Conservation (phyloP, 1,284 basidiomycete genomes). For the Xanthoconium separans region DNA sequence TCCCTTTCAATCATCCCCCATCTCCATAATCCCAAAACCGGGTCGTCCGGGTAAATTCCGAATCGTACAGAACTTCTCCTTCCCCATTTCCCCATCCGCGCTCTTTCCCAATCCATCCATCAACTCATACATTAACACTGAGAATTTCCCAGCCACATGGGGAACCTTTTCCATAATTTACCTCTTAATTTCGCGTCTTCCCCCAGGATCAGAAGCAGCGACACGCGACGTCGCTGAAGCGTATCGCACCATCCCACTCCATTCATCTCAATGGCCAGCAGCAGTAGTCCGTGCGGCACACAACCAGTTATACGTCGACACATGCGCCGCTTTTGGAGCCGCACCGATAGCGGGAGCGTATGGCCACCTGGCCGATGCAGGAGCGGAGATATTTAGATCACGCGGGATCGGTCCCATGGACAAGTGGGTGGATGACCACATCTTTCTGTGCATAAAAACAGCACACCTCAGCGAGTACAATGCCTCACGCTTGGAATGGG, state of each 20-base stretch:
- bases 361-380: slow-evolving; percentile 34
- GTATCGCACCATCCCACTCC: background rate
- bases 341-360: slow-evolving; percentile 32
- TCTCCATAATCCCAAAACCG: background rate
- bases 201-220: background rate
- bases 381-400: background rate
- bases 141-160: background rate
- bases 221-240: background rate
- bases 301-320: background rate
- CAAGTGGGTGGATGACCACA: background rate
- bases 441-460: background rate
- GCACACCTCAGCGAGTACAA: background rate
- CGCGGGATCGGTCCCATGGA: background rate
- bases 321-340: slow-evolving; percentile 21
- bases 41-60: background rate
- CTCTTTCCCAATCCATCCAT: background rate
- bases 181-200: background rate
- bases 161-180: background rate
- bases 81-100: background rate
- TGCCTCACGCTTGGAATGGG: background rate
- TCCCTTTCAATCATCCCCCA: background rate
- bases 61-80: background rate
- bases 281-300: background rate
- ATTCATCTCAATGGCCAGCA: background rate
- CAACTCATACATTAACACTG: background rate